Base-by-base conservation (phyloP, 495 filamentous ascomycete species). In the Lasiosphaeria miniovina region DNA sequence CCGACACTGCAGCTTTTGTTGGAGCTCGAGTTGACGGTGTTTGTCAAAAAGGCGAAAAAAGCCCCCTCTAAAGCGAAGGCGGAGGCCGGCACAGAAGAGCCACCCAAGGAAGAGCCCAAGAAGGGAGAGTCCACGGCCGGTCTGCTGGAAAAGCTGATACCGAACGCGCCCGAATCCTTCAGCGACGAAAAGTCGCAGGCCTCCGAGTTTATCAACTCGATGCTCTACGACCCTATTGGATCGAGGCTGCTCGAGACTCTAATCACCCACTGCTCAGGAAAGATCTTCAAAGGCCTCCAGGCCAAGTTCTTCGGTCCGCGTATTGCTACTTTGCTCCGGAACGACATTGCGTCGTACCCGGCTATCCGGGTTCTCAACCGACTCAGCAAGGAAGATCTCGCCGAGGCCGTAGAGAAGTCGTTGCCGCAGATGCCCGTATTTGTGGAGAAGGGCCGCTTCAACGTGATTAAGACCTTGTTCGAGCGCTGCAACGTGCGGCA, bases 241-340 rank as follows among this genome's bases (percentile, higher is more conserved):
- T 96, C 92, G 5, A 87, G 92, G 36, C 79, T 98, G 4, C 81
- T 96, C 10, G 94, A 98, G 69, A 88, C 86, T 2, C 86, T 98
- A 57, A 82, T 96, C 60, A 81, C 82, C 9, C 79, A 86, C 65
- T 87, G 88, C 35, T 91, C 93, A 0, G 92, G 90, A 35, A 96
- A 90, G 67, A 80, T 89, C 17, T 98, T 98, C 81, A 96, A 96
- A 68, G 80, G 82, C 24, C 71, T 98, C 0, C 89, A 93, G 68
- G 82, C 80, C 46, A 84, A 85, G 50, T 83, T 89, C 60, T 88
- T 98, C 61, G 84, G 83, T 57, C 86, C 87, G 2, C 83, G 90
- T 6, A 87, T 98, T 49, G 83, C 83, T 4, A 88, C 82, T 41
- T 76, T 96, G 38, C 81, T 93, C 2, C 88, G 90, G 48, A 98